Conservation (phyloP, 306 rosid species). For the Fragaria nilgerrensis region DNA sequence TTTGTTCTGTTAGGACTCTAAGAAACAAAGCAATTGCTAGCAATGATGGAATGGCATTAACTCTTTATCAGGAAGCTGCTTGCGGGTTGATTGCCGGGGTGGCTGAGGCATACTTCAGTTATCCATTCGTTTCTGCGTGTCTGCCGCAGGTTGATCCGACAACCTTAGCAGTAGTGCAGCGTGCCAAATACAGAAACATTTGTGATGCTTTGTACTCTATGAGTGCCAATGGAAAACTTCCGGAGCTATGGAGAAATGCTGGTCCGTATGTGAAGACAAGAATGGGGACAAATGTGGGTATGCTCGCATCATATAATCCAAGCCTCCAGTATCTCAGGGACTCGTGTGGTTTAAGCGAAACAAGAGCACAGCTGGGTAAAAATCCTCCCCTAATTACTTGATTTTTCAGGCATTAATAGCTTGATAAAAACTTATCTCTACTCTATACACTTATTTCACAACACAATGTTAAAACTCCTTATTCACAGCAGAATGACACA, state of each 20-base stretch:
- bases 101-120: constrained; percentile 5
- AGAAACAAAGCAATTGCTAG: constrained; percentile 3
- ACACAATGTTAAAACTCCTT: neutral
- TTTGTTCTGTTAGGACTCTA: constrained; percentile 5
- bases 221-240: neutral
- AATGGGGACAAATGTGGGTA: neutral
- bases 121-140: neutral
- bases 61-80: constrained; percentile 10
- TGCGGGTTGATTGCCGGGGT: constrained; percentile 11
- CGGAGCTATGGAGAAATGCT: neutral
- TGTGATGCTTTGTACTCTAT: neutral
- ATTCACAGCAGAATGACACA: neutral
- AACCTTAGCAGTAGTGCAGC: neutral
- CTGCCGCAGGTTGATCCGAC: neutral
- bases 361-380: constrained; percentile 19
- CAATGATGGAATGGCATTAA: constrained; percentile 10
- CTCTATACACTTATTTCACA: neutral
- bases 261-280: neutral
- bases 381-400: neutral
- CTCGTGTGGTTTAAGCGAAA: neutral
- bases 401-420: neutral
- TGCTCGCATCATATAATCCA: constrained; percentile 13
- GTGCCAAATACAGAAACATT: neutral
- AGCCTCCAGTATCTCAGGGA: neutral
- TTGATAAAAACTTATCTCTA: neutral